Evolutionary conservation across 2,329 filamentous ascomycete genomes (phyloP).

Genomic region (Colletotrichum incanum): DNA sequence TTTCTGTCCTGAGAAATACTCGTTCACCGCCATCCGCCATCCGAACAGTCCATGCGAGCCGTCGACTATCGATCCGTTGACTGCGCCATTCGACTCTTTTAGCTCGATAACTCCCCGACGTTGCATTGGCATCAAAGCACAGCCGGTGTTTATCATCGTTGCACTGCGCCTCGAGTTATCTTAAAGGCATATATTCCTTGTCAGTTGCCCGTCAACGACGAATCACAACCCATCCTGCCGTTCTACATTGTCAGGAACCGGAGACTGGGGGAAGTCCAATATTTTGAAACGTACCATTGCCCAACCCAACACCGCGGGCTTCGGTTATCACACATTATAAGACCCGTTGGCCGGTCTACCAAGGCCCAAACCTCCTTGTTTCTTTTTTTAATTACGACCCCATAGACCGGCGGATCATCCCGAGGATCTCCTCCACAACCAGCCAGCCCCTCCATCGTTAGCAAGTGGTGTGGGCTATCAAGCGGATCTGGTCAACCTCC

Average conservation of each 20-base stretch:
- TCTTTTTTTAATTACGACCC: slow-evolving; percentile 10
- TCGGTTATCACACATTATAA: slow-evolving; percentile 9
- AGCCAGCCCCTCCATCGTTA: slow-evolving; percentile 34
- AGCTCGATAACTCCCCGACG: slow-evolving; percentile 6
- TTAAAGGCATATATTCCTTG: slow-evolving; percentile 31
- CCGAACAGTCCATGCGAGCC: neutral
- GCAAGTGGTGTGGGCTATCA: slow-evolving; percentile 20
- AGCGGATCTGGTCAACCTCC: slow-evolving; percentile 13
- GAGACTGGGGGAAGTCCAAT: slow-evolving; percentile 3
- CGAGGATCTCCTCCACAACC: slow-evolving; percentile 17
- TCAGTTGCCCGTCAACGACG: slow-evolving; percentile 3
- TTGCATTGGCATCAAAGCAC: slow-evolving; percentile 19
- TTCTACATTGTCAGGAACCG: slow-evolving; percentile 8
- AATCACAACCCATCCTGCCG: slow-evolving; percentile 5
- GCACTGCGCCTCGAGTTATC: slow-evolving; percentile 10
- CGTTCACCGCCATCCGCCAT: neutral
- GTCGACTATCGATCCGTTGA: neutral
- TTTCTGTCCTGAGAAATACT: neutral
- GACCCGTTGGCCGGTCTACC: slow-evolving; percentile 9
- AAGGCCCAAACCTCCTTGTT: neutral
- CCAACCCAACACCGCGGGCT: slow-evolving; percentile 7
- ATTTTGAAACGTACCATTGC: slow-evolving; percentile 25
- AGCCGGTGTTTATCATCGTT: slow-evolving; percentile 9
- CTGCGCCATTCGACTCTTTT: neutral
- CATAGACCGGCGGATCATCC: slow-evolving; percentile 1